Conservation (phyloP, 805 yeast species). For the Nakazawaea wyomingensis region DNA sequence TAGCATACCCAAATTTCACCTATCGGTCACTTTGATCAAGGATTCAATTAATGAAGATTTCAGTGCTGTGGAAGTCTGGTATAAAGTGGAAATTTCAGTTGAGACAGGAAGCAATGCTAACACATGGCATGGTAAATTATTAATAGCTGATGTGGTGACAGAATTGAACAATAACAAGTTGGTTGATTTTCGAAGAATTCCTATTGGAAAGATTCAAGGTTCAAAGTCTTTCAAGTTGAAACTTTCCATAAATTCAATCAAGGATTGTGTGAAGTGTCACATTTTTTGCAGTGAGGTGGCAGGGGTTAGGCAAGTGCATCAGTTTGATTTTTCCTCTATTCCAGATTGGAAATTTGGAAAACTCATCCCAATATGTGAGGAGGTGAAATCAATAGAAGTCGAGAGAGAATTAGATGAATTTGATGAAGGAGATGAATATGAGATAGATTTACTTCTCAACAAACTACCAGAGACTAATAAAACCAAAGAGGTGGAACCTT, state of each 20-base stretch:
- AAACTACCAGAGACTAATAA: constrained; percentile 7
- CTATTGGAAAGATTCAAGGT: constrained; percentile 21
- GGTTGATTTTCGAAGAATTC: constrained; percentile 40
- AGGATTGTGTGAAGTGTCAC: constrained; percentile 23
- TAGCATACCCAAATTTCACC: constrained; percentile 31
- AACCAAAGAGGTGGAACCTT: not conserved
- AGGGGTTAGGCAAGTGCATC: constrained; percentile 18
- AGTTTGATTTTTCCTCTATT: not conserved
- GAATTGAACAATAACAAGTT: constrained; percentile 23
- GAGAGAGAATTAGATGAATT: constrained; percentile 25
- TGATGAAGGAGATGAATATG: constrained; percentile 20
- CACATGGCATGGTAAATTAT: constrained; percentile 28
- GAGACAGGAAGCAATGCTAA: constrained; percentile 11
- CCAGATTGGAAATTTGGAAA: constrained; percentile 7
- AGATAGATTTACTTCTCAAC: constrained; percentile 10
- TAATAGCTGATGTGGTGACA: constrained; percentile 28
- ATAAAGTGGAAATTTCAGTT: constrained; percentile 21
- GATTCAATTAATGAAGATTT: constrained; percentile 6
- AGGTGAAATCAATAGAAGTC: constrained; percentile 18
- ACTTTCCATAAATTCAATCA: constrained; percentile 16
- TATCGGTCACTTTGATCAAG: constrained; percentile 19
- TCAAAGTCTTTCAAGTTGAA: constrained; percentile 24
- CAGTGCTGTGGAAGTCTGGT: constrained; percentile 12
- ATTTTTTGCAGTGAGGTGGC: constrained; percentile 36
- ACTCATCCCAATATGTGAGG: not conserved